A percentile compares a stretch with the other conserved stretches of the same genome.
Conservation (phyloP, 164 flowering plant genomes). For the Vitis rotundifolia region DNA sequence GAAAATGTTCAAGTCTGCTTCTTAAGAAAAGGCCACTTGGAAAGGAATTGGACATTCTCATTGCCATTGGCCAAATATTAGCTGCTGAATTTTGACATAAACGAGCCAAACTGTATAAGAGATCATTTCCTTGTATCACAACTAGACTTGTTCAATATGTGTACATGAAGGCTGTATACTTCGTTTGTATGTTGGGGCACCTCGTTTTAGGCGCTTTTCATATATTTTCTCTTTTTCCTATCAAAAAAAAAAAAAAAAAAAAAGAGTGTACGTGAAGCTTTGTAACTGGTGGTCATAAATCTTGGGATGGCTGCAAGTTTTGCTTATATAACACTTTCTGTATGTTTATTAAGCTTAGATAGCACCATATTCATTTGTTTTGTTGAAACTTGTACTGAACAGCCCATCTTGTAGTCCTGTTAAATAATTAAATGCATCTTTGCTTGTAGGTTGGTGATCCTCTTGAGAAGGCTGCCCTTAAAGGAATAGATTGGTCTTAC, state of each 20-base stretch:
- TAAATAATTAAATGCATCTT: background rate
- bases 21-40: background rate
- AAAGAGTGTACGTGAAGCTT: too few relatives aligned
- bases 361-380: too few relatives aligned
- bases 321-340: too few relatives aligned
- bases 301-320: too few relatives aligned
- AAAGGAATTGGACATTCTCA: background rate
- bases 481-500: constrained; percentile 95
- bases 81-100: background rate
- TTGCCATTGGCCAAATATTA: background rate
- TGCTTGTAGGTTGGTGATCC: constrained; percentile 95
- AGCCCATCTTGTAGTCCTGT: background rate
- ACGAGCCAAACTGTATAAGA: background rate
- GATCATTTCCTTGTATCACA: background rate
- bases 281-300: too few relatives aligned
- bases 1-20: background rate
- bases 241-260: too few relatives aligned
- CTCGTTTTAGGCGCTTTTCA: too few relatives aligned
- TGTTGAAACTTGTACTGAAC: too few relatives aligned
- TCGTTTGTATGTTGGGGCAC: too few relatives aligned
- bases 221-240: too few relatives aligned
- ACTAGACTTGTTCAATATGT: background rate
- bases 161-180: background rate
- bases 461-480: constrained; percentile 98
- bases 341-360: too few relatives aligned